Evolutionary conservation across 176 grass and related monocot genomes (phyloP).

Genomic region (Raddia distichophylla): DNA sequence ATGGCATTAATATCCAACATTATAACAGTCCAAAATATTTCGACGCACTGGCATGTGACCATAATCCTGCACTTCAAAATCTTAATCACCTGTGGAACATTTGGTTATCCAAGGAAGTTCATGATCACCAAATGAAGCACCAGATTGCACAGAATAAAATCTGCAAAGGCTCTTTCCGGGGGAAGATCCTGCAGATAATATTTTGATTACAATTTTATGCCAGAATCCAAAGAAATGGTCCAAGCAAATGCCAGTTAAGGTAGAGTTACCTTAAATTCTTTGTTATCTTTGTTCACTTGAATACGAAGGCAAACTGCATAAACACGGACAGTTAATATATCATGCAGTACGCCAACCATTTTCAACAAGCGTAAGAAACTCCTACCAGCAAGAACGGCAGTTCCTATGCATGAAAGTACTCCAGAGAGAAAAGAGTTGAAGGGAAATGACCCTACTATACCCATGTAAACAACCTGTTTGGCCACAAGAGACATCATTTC

Average conservation of each 20-base stretch:
- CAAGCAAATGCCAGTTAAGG: background rate
- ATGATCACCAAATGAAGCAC: conserved; percentile 96
- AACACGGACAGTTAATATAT: conserved; percentile 12
- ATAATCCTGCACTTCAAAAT: conserved; percentile 8
- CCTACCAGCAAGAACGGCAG: conserved; percentile 74
- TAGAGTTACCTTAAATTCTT: conserved; percentile 79
- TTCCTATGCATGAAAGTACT: conserved; percentile 76
- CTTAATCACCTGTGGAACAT: background rate
- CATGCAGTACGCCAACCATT: background rate
- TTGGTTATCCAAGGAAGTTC: conserved; percentile 80
- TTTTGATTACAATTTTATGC: background rate
- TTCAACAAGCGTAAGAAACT: background rate
- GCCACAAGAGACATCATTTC: background rate
- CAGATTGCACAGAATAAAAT: conserved; percentile 80
- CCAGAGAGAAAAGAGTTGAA: conserved; percentile 87
- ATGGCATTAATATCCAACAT: conserved; percentile 14
- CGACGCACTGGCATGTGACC: no score
- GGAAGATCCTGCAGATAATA: conserved; percentile 61
- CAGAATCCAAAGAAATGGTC: background rate
- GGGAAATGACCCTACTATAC: conserved; percentile 82
- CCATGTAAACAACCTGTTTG: conserved; percentile 74
- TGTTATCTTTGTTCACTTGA: conserved; percentile 99
- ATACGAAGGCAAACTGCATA: conserved; percentile 86
- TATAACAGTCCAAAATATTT: background rate
- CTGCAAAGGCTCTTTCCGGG: conserved; percentile 74